Conservation (phyloP, 2,329 filamentous ascomycete genomes). For the Eutypella sp. region DNA sequence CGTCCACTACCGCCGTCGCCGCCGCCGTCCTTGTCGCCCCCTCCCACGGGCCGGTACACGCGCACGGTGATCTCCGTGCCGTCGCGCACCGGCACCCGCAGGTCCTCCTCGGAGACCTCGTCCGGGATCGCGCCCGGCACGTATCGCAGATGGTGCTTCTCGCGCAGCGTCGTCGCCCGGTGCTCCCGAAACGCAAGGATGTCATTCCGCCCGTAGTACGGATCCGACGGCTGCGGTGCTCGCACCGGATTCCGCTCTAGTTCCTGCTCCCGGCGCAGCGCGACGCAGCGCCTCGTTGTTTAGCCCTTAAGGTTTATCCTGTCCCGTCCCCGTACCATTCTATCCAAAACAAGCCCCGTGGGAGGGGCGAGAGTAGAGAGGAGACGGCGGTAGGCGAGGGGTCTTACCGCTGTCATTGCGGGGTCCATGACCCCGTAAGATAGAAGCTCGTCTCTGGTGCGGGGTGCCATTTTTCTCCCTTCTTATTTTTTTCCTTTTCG, state of each 20-base stretch:
- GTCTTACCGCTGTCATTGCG: constrained; percentile 15
- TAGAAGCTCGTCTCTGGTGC: constrained; percentile 15
- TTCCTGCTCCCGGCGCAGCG: constrained; percentile 10
- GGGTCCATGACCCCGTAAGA: constrained; percentile 18
- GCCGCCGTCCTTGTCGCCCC: too few species aligned
- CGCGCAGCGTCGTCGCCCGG: constrained; percentile 19
- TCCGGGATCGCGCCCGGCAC: constrained; percentile 20
- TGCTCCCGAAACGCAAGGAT: constrained; percentile 15
- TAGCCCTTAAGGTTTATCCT: not conserved
- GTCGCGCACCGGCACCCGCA: constrained; percentile 28
- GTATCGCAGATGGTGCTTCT: constrained; percentile 24
- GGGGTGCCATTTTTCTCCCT: constrained; percentile 13
- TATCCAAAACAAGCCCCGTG: not conserved
- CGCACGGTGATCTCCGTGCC: constrained; percentile 27
- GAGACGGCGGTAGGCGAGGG: not conserved
- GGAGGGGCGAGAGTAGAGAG: not conserved
- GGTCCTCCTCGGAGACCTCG: constrained; percentile 23
- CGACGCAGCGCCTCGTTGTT: too few species aligned
- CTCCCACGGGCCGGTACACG: constrained; percentile 24
- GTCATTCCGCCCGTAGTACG: constrained; percentile 17
- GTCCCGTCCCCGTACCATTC: not conserved
- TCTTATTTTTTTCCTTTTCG: too few species aligned
- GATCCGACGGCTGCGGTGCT: constrained; percentile 15
- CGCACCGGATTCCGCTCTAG: constrained; percentile 14
- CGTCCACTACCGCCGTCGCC: too few species aligned